phyloP scores from a whole-genome alignment of 495 filamentous ascomycete genomes.

The Penicillium roqueforti region DNA sequence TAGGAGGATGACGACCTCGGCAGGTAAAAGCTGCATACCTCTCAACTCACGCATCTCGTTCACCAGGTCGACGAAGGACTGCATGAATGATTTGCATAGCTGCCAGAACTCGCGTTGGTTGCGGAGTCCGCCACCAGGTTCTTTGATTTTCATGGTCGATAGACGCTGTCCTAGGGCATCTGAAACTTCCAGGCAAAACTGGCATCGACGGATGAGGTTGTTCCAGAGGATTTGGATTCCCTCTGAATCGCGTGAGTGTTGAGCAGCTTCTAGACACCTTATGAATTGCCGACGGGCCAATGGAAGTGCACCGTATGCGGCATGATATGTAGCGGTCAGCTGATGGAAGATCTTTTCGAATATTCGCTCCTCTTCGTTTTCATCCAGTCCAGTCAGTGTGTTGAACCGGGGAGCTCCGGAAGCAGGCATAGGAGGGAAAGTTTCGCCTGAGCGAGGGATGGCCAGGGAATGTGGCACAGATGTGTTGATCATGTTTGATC shows the following conservation, averaged over 20 bases:
- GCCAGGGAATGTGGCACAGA: slow-evolving; percentile 48
- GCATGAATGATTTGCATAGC: slow-evolving; percentile 70
- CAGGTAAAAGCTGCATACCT: slow-evolving; percentile 58
- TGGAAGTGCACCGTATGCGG: slow-evolving; percentile 63
- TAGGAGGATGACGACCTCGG: slow-evolving; percentile 64
- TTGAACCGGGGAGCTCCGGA: slow-evolving; percentile 41
- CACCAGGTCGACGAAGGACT: slow-evolving; percentile 70
- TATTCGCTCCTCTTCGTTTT: slow-evolving; percentile 68
- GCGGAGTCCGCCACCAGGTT: slow-evolving; percentile 63
- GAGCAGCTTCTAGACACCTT: slow-evolving; percentile 43
- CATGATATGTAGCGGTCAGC: slow-evolving; percentile 61
- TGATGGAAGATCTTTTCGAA: slow-evolving; percentile 79
- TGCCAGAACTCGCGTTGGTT: slow-evolving; percentile 79
- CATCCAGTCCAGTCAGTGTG: slow-evolving; percentile 53
- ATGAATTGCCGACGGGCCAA: slow-evolving; percentile 59
- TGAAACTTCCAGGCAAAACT: slow-evolving; percentile 58
- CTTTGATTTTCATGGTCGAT: slow-evolving; percentile 76
- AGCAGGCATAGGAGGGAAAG: slow-evolving; percentile 59
- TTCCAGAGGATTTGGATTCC: slow-evolving; percentile 62
- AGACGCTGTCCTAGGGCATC: slow-evolving; percentile 65
- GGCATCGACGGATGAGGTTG: slow-evolving; percentile 62
- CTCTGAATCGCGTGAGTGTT: slow-evolving; percentile 43
- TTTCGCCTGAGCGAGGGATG: slow-evolving; percentile 74
- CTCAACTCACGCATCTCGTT: slow-evolving; percentile 65
- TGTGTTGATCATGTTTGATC: slow-evolving; percentile 46